phyloP scores from a whole-genome alignment of 371 early-diverging fungal genomes.

The Circinella umbellata region DNA sequence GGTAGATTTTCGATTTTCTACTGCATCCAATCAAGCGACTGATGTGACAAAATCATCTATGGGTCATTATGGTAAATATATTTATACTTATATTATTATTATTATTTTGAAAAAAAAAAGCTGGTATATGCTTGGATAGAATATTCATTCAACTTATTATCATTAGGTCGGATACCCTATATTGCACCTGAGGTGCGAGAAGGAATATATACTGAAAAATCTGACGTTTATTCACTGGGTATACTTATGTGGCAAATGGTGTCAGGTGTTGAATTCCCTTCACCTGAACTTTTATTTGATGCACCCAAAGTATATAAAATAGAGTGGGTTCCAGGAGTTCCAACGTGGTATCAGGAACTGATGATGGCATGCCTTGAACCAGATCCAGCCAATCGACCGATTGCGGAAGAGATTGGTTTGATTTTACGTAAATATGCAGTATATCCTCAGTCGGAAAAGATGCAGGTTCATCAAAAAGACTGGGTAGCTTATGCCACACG shows the following conservation, averaged over 20 bases:
- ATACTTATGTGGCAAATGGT: conserved; percentile 59
- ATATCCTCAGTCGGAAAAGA: conserved; percentile 13
- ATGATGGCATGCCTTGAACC: conserved; percentile 40
- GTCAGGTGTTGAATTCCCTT: conserved; percentile 41
- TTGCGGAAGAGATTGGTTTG: conserved; percentile 34
- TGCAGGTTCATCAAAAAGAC: conserved; percentile 22
- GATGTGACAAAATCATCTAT: conserved; percentile 29
- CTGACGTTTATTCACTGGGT: conserved; percentile 57
- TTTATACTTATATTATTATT: neutral
- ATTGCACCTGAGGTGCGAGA: conserved; percentile 59
- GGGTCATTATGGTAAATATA: conserved; percentile 39
- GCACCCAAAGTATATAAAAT: conserved; percentile 27
- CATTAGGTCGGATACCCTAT: conserved; percentile 45
- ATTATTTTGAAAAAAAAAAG: no score
- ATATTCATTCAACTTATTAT: neutral
- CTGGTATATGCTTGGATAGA: no score
- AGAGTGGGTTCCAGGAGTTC: conserved; percentile 38
- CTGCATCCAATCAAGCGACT: conserved; percentile 39
- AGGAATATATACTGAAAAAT: conserved; percentile 48
- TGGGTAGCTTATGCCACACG: conserved; percentile 25
- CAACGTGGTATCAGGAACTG: conserved; percentile 36
- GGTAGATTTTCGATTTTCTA: conserved; percentile 45
- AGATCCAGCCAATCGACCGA: conserved; percentile 32
- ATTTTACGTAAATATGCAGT: conserved; percentile 31
- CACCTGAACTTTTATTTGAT: conserved; percentile 32